These are phyloP conservation scores for Populus tomentosa DNA, from an alignment of 441 rosid genomes.

Conservation along the genomic window DNA sequence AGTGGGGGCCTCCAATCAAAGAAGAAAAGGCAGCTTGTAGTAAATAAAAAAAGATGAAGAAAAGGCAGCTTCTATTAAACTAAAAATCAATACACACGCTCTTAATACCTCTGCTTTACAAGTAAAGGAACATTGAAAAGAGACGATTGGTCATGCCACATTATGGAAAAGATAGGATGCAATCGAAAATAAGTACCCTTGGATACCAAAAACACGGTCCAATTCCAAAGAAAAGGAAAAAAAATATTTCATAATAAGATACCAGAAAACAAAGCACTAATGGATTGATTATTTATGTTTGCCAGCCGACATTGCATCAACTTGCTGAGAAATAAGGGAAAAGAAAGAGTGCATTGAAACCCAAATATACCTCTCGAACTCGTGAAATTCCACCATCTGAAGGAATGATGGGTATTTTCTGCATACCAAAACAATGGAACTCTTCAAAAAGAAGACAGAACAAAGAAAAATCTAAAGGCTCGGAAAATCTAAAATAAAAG, in stretches of 20 bases:
- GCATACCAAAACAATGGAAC: constrained; percentile 26
- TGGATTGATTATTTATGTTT: background rate
- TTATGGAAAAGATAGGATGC: background rate
- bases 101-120: background rate
- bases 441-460: constrained; percentile 10
- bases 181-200: background rate
- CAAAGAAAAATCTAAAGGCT: background rate
- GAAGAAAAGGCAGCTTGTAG: background rate
- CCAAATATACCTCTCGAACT: constrained; percentile 58
- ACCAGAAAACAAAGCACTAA: background rate
- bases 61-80: background rate
- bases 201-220: background rate
- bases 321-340: background rate
- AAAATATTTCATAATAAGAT: background rate
- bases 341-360: background rate
- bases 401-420: constrained; percentile 77
- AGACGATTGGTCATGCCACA: background rate
- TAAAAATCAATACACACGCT: background rate
- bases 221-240: background rate
- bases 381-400: constrained; percentile 72
- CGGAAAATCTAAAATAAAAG: background rate
- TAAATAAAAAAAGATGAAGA: background rate
- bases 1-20: background rate
- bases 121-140: background rate
- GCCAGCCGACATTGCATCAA: background rate